phyloP scores from a whole-genome alignment of 331 rosid species.

The Quercus lobata region DNA sequence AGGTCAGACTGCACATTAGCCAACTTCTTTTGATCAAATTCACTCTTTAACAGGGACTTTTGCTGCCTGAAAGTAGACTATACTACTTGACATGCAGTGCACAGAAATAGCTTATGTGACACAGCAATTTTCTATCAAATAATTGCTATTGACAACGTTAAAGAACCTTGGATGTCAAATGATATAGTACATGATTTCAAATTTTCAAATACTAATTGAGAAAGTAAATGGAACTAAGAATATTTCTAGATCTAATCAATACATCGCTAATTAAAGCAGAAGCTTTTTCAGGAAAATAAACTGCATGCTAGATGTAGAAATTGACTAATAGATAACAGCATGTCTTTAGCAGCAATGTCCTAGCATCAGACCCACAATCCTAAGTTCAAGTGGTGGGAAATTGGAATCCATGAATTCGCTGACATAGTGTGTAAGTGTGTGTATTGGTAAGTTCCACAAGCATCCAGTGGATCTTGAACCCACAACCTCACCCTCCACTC shows the following conservation, averaged over 20 bases:
- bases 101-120: not conserved
- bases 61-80: constrained; percentile 55
- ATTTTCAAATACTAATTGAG: too few species aligned
- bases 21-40: constrained; percentile 70
- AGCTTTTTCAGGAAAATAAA: not conserved
- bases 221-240: not conserved
- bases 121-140: not conserved
- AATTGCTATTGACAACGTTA: not conserved
- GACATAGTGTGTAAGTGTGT: too few species aligned
- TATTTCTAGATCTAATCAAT: not conserved
- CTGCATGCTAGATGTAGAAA: not conserved
- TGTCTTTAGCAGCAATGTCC: not conserved
- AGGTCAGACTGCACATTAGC: constrained; percentile 78
- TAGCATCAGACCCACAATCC: not conserved
- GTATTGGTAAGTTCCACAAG: too few species aligned
- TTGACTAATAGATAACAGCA: not conserved
- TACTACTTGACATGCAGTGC: not conserved
- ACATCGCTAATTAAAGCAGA: not conserved
- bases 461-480: too few species aligned
- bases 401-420: too few species aligned
- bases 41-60: constrained; percentile 88
- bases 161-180: not conserved
- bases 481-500: too few species aligned
- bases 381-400: not conserved
- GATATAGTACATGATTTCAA: not conserved